phyloP scores from a whole-genome alignment of 768 basidiomycete species.

The Termitomyces bulborhizus region DNA sequence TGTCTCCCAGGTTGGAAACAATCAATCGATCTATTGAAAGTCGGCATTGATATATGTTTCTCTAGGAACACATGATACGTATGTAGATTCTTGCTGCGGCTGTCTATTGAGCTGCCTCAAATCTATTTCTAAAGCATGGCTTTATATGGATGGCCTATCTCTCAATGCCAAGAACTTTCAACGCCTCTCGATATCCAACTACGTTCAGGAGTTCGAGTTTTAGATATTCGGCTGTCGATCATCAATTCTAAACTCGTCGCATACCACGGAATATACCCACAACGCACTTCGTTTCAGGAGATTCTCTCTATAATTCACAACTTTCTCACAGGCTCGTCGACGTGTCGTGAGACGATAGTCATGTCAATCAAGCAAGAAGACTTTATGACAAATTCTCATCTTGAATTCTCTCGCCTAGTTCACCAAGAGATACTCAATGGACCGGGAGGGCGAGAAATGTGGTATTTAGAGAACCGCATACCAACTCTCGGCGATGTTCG shows the following conservation, averaged over 20 bases:
- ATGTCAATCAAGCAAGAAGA: constrained; percentile 92
- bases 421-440: constrained; percentile 54
- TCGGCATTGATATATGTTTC: background rate
- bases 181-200: constrained; percentile 68
- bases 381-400: constrained; percentile 35
- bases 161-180: constrained; percentile 72
- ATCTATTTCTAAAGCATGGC: constrained; percentile 50
- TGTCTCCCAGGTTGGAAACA: constrained; percentile 61
- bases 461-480: constrained; percentile 79
- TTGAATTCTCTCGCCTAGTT: constrained; percentile 59
- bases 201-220: constrained; percentile 66
- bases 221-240: constrained; percentile 78
- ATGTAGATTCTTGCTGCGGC: constrained; percentile 19
- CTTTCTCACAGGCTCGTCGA: constrained; percentile 55
- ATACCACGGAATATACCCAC: constrained; percentile 74
- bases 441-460: constrained; percentile 55
- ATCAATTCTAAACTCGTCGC: constrained; percentile 58
- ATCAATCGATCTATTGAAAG: background rate
- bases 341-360: constrained; percentile 68
- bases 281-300: constrained; percentile 58
- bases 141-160: constrained; percentile 79
- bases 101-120: background rate
- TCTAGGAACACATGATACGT: constrained; percentile 68
- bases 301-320: constrained; percentile 55
- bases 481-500: constrained; percentile 80